phyloP scores from a whole-genome alignment of 306 rosid genomes.

The Vicia villosa region DNA sequence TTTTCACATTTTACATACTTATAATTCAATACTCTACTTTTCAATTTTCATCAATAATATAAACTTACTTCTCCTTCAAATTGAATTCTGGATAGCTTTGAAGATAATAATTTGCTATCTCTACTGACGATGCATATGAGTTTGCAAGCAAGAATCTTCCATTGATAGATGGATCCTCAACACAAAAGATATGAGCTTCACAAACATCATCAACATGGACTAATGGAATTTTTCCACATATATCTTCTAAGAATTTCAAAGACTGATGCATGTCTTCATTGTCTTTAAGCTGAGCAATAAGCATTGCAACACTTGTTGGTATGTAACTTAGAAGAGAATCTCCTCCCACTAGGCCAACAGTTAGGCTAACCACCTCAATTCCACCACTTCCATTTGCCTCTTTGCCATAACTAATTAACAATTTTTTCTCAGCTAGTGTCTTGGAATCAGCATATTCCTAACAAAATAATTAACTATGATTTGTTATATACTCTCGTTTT shows the following conservation, averaged over 20 bases:
- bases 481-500: not conserved
- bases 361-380: slow-evolving; percentile 54
- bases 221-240: slow-evolving; percentile 40
- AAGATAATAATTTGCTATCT: slow-evolving; percentile 48
- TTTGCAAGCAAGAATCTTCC: slow-evolving; percentile 55
- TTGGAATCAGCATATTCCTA: slow-evolving; percentile 48
- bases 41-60: no score
- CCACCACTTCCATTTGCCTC: slow-evolving; percentile 10
- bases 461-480: not conserved
- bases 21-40: no score
- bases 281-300: slow-evolving; percentile 39
- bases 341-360: slow-evolving; percentile 56
- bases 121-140: slow-evolving; percentile 47
- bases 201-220: slow-evolving; percentile 55
- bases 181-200: slow-evolving; percentile 56
- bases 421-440: slow-evolving; percentile 50
- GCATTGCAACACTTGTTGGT: not conserved
- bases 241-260: slow-evolving; percentile 32
- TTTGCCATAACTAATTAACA: slow-evolving; percentile 35
- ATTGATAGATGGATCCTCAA: slow-evolving; percentile 41
- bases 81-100: slow-evolving; percentile 43
- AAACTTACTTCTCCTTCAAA: slow-evolving; percentile 50
- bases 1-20: not conserved
- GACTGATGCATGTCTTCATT: not conserved
- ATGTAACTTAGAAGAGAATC: slow-evolving; percentile 33